phyloP scores from a whole-genome alignment of 257 asterid genomes.

The Scutellaria baicalensis region DNA sequence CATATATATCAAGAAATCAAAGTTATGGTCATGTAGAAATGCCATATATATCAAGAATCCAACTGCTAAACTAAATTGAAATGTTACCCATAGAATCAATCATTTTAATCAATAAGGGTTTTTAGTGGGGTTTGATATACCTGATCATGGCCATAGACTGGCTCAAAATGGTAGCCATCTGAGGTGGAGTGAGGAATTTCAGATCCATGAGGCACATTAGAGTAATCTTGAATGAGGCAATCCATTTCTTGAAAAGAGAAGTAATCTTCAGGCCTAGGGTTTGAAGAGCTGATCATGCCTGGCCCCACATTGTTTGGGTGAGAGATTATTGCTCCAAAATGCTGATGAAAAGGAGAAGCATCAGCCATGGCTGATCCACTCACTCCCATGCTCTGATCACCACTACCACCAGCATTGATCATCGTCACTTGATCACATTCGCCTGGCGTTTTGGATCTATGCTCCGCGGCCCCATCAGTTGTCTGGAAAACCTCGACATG shows the following conservation, averaged over 20 bases:
- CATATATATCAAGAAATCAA: neutral
- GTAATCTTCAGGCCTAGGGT: slow-evolving; percentile 14
- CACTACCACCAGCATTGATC: neutral
- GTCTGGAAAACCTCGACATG: neutral
- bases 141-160: neutral
- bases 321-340: neutral
- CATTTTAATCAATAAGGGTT: no score
- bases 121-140: neutral
- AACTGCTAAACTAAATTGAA: no score
- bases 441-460: neutral
- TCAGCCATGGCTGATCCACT: neutral
- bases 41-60: neutral
- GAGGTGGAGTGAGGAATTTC: neutral
- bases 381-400: neutral
- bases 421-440: neutral
- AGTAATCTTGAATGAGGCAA: slow-evolving; percentile 6
- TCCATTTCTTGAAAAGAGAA: slow-evolving; percentile 15
- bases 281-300: neutral
- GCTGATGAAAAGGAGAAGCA: neutral
- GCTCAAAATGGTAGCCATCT: neutral
- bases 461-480: neutral
- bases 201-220: slow-evolving; percentile 9
- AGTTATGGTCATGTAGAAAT: neutral
- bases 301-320: neutral
- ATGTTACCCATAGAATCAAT: no score